Conservation (phyloP, 495 filamentous ascomycete genomes). For the Lindgomyces ingoldianus region DNA sequence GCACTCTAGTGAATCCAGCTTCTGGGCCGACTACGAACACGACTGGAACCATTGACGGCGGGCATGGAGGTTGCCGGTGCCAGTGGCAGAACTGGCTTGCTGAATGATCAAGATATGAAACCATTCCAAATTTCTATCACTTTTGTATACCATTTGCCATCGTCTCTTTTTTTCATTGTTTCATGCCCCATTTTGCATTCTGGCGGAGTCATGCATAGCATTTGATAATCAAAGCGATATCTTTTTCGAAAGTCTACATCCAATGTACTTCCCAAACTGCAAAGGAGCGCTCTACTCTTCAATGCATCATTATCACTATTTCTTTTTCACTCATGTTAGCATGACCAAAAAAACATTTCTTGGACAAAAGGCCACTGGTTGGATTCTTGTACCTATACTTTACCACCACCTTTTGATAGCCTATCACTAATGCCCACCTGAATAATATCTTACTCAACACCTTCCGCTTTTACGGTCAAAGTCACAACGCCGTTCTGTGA, state of each 20-base stretch:
- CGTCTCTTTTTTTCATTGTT: not conserved
- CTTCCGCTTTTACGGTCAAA: too few species aligned
- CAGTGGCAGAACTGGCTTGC: conserved; percentile 66
- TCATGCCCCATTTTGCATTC: conserved; percentile 9
- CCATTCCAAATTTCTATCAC: not conserved
- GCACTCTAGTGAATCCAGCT: conserved; percentile 60
- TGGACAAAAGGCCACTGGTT: conserved; percentile 20
- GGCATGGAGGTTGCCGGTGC: conserved; percentile 72
- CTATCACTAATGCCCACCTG: conserved; percentile 1
- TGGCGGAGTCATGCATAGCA: conserved; percentile 23
- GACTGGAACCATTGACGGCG: conserved; percentile 64
- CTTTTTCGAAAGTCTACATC: conserved; percentile 1
- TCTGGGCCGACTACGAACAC: conserved; percentile 51
- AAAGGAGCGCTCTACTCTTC: not conserved
- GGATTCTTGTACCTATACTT: conserved; percentile 14
- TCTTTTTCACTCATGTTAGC: not conserved
- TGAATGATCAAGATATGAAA: not conserved
- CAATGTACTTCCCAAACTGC: not conserved
- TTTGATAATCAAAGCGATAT: not conserved
- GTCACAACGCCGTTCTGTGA: too few species aligned
- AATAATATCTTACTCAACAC: not conserved
- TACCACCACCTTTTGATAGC: not conserved
- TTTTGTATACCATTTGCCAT: too few species aligned
- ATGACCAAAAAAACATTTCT: not conserved
- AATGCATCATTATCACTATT: not conserved